Evolutionary conservation across 805 yeast genomes (phyloP), one percentile per base, ranked within the genome.

Genomic region (Komagataella pastoris): DNA sequence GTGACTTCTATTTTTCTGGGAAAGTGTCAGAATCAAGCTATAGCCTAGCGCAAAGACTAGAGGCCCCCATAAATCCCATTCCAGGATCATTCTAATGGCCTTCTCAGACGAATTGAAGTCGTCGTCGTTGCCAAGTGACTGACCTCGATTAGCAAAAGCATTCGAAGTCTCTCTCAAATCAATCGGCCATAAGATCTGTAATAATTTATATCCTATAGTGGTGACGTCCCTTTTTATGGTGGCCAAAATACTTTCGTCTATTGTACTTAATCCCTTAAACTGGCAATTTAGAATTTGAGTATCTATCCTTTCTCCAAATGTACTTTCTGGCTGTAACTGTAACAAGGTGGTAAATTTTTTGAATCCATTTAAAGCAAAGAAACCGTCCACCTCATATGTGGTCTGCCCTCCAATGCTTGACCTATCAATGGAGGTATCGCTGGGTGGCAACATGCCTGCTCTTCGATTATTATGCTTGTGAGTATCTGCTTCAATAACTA

Each of bases 51-150:
- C 74, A 52, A 79, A 75, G 18, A 78, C 69, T 47, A 79, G 61
- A 1, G 83, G 83, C 1, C 83, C 83, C 83, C 83, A 79, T 49
- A 79, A 63, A 61, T 79, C 83, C 83, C 83, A 79, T 51, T 78
- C 83, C 50, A 77, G 55, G 10, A 70, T 70, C 51, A 65, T 64
- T 17, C 59, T 58, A 24, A 67, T 61, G 3, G 69, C 54, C 17
- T 65, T 70, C 44, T 59, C 55, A 2, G 71, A 65, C 19, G 65
- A 67, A 40, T 67, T 71, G 23, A 58, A 52, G 12, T 56, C 56
- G 52, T 63, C 66, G 47, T 55, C 62, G 50, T 59, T 59, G 50
- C 50, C 56, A 51, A 18, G 55, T 59, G 46, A 55, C 58, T 19
- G 53, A 56, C 17, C 56, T 46, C 24, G 55, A 50, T 36, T 59